These are phyloP conservation scores for Coleophoma eucalyptorum DNA, from an alignment of 2,329 filamentous ascomycete genomes.

Conservation along the genomic window DNA sequence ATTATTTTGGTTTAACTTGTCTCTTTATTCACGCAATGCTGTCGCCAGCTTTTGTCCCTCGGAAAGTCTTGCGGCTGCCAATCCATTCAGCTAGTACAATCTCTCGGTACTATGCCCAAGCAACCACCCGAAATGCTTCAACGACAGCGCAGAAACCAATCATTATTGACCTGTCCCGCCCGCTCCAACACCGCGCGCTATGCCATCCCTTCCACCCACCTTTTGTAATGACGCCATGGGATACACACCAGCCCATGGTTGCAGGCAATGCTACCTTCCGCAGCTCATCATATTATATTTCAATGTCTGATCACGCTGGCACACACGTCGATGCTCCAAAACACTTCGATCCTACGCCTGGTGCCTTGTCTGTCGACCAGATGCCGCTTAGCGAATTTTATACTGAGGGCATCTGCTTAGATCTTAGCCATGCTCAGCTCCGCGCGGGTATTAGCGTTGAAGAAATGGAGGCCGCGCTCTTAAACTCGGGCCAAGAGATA, in stretches of 20 bases:
- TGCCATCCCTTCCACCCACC: conserved; percentile 1
- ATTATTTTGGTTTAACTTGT: too few relatives aligned
- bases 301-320: not conserved
- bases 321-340: conserved; percentile 1
- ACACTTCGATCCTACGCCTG: not conserved
- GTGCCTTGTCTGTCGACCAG: conserved; percentile 1
- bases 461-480: not conserved
- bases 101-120: not conserved
- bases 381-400: not conserved
- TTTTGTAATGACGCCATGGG: conserved; percentile 1
- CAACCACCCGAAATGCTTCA: not conserved
- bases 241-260: not conserved
- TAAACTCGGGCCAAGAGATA: not conserved
- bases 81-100: not conserved
- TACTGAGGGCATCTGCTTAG: not conserved
- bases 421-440: not conserved
- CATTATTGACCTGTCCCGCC: not conserved
- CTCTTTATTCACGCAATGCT: not conserved
- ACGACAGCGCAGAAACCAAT: not conserved
- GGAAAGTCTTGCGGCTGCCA: not conserved
- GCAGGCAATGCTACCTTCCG: not conserved
- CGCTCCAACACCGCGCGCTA: not conserved
- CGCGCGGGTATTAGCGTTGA: not conserved
- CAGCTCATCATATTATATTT: not conserved
- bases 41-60: not conserved